Evolutionary conservation across 257 asterid species (phyloP), one percentile per base, ranked within the genome.

Genomic region (Pogostemon cablin): DNA sequence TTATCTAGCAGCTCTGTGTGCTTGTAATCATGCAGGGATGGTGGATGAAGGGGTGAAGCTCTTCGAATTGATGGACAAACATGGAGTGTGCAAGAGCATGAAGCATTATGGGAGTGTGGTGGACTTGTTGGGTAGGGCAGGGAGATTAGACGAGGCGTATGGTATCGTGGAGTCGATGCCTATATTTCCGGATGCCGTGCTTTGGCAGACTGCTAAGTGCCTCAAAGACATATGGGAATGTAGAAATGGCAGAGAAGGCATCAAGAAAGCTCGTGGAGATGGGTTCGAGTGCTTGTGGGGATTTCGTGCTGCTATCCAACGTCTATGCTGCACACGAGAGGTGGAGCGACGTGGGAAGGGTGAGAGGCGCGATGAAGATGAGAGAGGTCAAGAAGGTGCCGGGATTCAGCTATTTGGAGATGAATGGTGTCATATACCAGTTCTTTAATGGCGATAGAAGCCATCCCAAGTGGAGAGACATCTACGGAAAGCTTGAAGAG

Each of bases 181-280:
- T 0, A 61, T 84, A 44, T 62, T 69, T 10, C 98, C 95, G 0
- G 98, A 91, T 72, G 79, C 69, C 3, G 99, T 95, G 68, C 84
- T 91, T 6, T 95, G 99, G 99, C 97, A 91, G 68, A 86, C 98
- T 95, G 4, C 62, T 95, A 49, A 93, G 99, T 32, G 93, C 98
- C 4, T 83, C 91, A 11, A 95, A 88, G 75, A 91, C 91, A 6
- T 77, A 95, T 9, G 84, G 86, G 35, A 80, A 89, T 44, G 85
- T 88, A 44, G 92, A 83, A 20, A 82, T 91, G 95, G 98, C 98
- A 2, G 99, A 95, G 84, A 82, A 68, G 72, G 98, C 95, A 1
- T 90, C 98, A n/a, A 75, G 82, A 74, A 89, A 83, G 85, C 96
- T 95, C 0, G 79, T 79, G 60, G 96, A 89, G 78, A 91, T 91